These are phyloP conservation scores for Tolypocladium nubicola DNA, from an alignment of 2,329 filamentous ascomycete species.

Conservation along the genomic window DNA sequence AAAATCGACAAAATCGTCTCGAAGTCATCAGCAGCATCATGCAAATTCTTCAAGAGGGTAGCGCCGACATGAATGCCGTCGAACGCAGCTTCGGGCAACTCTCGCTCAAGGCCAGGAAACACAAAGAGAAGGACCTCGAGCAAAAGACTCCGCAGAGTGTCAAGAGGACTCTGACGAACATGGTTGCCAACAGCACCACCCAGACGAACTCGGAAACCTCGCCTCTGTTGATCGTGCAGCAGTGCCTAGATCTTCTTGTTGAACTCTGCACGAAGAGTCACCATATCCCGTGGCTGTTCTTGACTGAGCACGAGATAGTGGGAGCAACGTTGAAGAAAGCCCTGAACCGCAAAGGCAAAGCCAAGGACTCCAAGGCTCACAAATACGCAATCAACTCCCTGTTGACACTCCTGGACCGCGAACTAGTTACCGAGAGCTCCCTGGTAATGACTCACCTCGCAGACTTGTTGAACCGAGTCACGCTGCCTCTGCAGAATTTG, in stretches of 20 bases:
- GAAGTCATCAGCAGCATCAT: slow-evolving; percentile 90
- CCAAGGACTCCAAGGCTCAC: slow-evolving; percentile 70
- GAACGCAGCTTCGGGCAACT: slow-evolving; percentile 93
- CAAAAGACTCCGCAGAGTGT: slow-evolving; percentile 70
- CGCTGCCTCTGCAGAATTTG: slow-evolving; percentile 69
- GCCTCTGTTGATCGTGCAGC: slow-evolving; percentile 88
- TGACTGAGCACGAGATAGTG: slow-evolving; percentile 81
- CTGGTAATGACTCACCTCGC: slow-evolving; percentile 91
- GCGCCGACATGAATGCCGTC: slow-evolving; percentile 82
- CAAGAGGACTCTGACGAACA: slow-evolving; percentile 62
- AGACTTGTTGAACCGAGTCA: slow-evolving; percentile 77
- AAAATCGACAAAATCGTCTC: slow-evolving; percentile 90
- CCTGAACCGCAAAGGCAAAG: slow-evolving; percentile 74
- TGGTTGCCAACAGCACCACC: slow-evolving; percentile 30
- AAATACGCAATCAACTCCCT: slow-evolving; percentile 91
- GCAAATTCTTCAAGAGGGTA: slow-evolving; percentile 91
- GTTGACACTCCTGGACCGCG: slow-evolving; percentile 79
- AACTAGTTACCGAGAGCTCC: slow-evolving; percentile 94
- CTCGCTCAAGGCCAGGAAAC: slow-evolving; percentile 80
- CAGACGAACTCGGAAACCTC: slow-evolving; percentile 76
- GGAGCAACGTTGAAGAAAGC: slow-evolving; percentile 66
- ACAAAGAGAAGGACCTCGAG: slow-evolving; percentile 48
- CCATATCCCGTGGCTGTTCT: slow-evolving; percentile 82
- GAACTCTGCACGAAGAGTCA: slow-evolving; percentile 77
- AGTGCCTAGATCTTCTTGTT: slow-evolving; percentile 78